phyloP scores from a whole-genome alignment of 2,329 filamentous ascomycete genomes.

The Didymella segeticola region DNA sequence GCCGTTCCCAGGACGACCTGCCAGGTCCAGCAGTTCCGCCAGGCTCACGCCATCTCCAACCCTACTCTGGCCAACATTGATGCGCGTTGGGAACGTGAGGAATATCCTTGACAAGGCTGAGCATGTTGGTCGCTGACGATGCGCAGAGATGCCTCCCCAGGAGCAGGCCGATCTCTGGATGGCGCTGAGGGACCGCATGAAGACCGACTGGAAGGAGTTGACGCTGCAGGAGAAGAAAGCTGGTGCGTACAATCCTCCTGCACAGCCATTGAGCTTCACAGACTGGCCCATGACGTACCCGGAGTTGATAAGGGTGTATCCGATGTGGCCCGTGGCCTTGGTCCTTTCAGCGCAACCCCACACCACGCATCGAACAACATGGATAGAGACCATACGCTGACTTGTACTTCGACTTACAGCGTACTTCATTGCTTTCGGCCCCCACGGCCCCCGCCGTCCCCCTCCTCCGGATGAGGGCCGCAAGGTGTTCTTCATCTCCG shows the following conservation, averaged over 20 bases:
- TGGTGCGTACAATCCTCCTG: slow-evolving; percentile 68
- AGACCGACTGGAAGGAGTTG: slow-evolving; percentile 94
- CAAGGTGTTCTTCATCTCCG: slow-evolving; percentile 77
- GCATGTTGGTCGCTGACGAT: slow-evolving; percentile 1
- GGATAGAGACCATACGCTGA: slow-evolving; percentile 30
- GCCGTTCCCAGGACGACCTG: slow-evolving; percentile 46
- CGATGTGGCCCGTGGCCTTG: slow-evolving; percentile 27
- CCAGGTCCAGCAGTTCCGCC: slow-evolving; percentile 61
- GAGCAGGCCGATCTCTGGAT: slow-evolving; percentile 99
- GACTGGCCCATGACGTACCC: slow-evolving; percentile 40
- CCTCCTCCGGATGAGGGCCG: slow-evolving; percentile 83
- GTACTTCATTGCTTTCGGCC: slow-evolving; percentile 98
- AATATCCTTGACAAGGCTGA: not conserved
- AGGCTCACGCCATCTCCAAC: slow-evolving; percentile 95
- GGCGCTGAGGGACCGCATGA: slow-evolving; percentile 97
- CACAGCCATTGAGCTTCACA: slow-evolving; percentile 21
- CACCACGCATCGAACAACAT: slow-evolving; percentile 17
- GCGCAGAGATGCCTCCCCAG: slow-evolving; percentile 72
- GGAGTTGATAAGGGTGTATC: slow-evolving; percentile 28
- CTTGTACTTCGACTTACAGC: slow-evolving; percentile 63
- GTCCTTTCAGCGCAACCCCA: slow-evolving; percentile 13
- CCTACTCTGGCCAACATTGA: slow-evolving; percentile 97
- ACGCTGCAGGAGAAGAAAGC: slow-evolving; percentile 99
- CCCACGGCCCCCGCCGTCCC: slow-evolving; percentile 88
- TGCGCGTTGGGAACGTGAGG: slow-evolving; percentile 96